A percentile compares a stretch with the other conserved stretches of the same genome.
Evolutionary conservation across 192 early-diverging fungal genomes (phyloP).

Genomic region (Globomyces pollinis-pini): DNA sequence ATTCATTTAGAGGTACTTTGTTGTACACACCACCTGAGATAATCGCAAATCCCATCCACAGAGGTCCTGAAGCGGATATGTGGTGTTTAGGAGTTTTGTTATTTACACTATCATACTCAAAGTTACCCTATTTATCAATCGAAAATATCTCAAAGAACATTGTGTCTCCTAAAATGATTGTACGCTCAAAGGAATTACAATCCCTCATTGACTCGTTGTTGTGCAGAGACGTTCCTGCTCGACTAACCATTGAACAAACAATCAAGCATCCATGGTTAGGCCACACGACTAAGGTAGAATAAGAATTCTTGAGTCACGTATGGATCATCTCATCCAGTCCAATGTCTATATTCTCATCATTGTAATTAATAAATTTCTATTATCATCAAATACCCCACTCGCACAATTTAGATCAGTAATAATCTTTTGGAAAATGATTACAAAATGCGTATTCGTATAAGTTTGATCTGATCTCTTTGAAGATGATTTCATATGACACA

Average conservation of each 20-base stretch:
- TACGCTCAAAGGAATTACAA: constrained; percentile 10
- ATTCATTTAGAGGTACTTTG: constrained; percentile 66
- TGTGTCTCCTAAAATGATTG: constrained; percentile 11
- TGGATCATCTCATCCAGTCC: no score
- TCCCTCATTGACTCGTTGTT: constrained; percentile 68
- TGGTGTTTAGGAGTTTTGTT: constrained; percentile 75
- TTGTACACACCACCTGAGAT: constrained; percentile 73
- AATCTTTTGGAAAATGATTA: no score
- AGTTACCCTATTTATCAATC: constrained; percentile 47
- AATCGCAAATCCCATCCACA: constrained; percentile 46
- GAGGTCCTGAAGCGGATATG: constrained; percentile 70
- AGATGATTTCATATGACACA: no score
- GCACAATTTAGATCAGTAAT: no score
- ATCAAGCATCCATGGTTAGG: constrained; percentile 72
- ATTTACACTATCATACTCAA: constrained; percentile 65
- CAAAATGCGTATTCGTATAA: no score
- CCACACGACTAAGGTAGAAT: no score
- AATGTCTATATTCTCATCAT: no score
- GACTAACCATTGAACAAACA: constrained; percentile 73
- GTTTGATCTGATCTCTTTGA: no score
- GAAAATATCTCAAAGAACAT: neutral
- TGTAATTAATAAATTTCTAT: no score
- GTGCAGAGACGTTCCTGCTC: constrained; percentile 54
- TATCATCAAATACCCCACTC: no score
- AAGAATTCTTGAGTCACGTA: no score